Evolutionary conservation across 768 basidiomycete species (phyloP).

Genomic region (Daedaleopsis nitida): DNA sequence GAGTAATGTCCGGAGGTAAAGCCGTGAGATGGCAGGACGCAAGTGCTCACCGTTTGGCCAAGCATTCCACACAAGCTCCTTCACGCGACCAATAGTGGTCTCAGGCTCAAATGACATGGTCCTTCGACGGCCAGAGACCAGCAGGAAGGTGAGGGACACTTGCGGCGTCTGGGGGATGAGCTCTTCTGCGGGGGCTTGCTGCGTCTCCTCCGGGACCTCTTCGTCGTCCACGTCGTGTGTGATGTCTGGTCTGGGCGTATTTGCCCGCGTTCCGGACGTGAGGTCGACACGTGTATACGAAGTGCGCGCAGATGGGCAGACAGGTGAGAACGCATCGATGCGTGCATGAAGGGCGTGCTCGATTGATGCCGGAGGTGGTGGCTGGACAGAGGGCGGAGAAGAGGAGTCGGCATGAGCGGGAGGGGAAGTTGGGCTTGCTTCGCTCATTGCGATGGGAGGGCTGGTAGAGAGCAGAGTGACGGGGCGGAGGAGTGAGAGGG

Average conservation of each 20-base stretch:
- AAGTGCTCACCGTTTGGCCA: slow-evolving; percentile 68
- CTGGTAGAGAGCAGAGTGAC: background rate
- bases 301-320: slow-evolving; percentile 50
- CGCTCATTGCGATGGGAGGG: slow-evolving; percentile 5
- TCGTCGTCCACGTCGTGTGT: slow-evolving; percentile 19
- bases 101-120: slow-evolving; percentile 77
- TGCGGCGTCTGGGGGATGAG: slow-evolving; percentile 62
- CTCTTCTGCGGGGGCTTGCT: slow-evolving; percentile 7
- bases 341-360: slow-evolving; percentile 18
- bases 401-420: background rate
- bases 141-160: slow-evolving; percentile 68
- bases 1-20: background rate
- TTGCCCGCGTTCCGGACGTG: slow-evolving; percentile 23
- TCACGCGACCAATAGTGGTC: slow-evolving; percentile 74
- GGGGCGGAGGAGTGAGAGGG: background rate
- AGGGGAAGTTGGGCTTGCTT: slow-evolving; percentile 9
- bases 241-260: slow-evolving; percentile 20
- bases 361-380: slow-evolving; percentile 9
- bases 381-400: background rate
- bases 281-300: slow-evolving; percentile 54
- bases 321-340: slow-evolving; percentile 25
- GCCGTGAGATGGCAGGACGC: background rate
- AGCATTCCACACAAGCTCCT: slow-evolving; percentile 82
- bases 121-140: slow-evolving; percentile 67
- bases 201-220: slow-evolving; percentile 6